Percentiles rank a stretch among this genome's conserved stretches.
phyloP scores from a whole-genome alignment of 2,329 filamentous ascomycete genomes.

The Sporothrix humicola region DNA sequence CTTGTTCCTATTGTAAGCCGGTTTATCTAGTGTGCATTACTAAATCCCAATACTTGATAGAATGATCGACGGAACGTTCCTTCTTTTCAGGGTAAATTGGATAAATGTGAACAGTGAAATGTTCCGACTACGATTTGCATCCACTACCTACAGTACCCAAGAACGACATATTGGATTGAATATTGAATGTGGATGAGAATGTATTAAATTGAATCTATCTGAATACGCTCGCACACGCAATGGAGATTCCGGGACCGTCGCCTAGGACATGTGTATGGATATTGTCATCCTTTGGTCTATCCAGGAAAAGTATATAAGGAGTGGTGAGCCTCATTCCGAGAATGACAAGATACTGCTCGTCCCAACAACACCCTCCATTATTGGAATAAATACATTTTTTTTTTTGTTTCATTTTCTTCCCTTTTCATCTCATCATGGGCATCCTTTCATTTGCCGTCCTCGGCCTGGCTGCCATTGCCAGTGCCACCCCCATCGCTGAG shows the following conservation, averaged over 20 bases:
- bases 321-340: background rate
- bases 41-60: background rate
- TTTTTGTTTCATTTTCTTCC: background rate
- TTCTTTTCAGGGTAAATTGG: background rate
- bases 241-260: conserved; percentile 19
- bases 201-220: too few relatives aligned
- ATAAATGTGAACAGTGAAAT: conserved; percentile 13
- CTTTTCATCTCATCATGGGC: background rate
- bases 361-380: too few relatives aligned
- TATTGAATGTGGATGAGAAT: too few relatives aligned
- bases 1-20: too few relatives aligned
- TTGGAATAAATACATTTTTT: background rate
- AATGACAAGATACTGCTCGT: too few relatives aligned
- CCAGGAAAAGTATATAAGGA: background rate
- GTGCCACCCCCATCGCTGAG: background rate
- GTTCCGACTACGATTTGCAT: background rate
- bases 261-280: background rate
- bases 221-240: background rate
- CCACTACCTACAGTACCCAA: background rate
- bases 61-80: background rate
- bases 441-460: background rate
- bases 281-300: too few relatives aligned
- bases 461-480: conserved; percentile 9
- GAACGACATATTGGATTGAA: background rate
- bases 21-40: too few relatives aligned